Percentiles rank a stretch among this genome's conserved stretches.
Conservation (phyloP, 805 yeast genomes). For the Lipomyces yamadae region DNA sequence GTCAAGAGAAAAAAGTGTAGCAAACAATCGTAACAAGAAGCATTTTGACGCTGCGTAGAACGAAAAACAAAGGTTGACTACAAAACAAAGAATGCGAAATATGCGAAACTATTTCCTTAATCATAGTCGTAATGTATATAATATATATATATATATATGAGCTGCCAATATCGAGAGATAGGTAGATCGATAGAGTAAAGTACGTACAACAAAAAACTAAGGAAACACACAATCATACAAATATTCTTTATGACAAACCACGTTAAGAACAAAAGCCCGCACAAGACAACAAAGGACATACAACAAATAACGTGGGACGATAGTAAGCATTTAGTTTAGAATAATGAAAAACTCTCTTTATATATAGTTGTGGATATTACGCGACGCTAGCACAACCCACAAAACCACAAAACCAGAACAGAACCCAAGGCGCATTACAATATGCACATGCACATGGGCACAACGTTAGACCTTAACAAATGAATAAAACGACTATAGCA, state of each 20-base stretch:
- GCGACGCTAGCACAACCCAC: not conserved
- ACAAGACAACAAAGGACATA: not conserved
- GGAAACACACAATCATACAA: not conserved
- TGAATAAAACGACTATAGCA: not conserved
- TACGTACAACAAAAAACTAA: not conserved
- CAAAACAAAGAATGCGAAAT: not conserved
- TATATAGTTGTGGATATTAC: not conserved
- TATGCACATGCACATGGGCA: not conserved
- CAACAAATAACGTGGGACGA: constrained; percentile 10
- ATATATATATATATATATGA: not conserved
- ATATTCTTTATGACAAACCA: not conserved
- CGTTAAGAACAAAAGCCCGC: constrained; percentile 3
- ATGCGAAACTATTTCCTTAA: not conserved
- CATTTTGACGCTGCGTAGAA: too few species aligned
- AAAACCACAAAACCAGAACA: not conserved
- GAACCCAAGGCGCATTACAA: too few species aligned
- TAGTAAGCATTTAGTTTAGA: constrained; percentile 9
- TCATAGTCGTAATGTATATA: not conserved
- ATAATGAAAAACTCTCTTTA: constrained; percentile 10
- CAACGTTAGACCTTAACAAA: constrained; percentile 1
- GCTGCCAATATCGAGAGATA: not conserved
- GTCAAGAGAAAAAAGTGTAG: too few species aligned
- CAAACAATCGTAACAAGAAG: not conserved
- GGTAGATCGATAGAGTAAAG: not conserved
- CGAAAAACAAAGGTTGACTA: not conserved